Conservation (phyloP, 2,329 filamentous ascomycete genomes). For the Thielaviopsis euricoi region DNA sequence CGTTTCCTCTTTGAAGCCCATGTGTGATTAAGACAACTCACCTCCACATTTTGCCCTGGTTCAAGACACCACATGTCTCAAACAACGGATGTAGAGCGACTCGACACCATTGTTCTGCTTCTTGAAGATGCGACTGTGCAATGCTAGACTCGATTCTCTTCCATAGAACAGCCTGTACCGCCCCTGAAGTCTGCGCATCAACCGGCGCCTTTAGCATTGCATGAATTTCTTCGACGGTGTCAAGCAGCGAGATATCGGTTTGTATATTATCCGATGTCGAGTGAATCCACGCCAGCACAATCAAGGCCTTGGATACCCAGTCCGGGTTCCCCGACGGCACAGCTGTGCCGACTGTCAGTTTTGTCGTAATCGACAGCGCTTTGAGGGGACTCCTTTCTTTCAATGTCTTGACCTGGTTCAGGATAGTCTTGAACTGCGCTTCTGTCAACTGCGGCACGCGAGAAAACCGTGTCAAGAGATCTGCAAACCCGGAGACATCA, state of each 20-base stretch:
- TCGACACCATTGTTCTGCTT: slow-evolving; percentile 54
- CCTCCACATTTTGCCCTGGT: slow-evolving; percentile 53
- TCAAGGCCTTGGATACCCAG: slow-evolving; percentile 53
- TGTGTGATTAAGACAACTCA: slow-evolving; percentile 17
- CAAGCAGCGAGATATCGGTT: slow-evolving; percentile 7
- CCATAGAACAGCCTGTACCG: slow-evolving; percentile 64
- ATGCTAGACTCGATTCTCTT: slow-evolving; percentile 51
- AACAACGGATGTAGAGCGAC: slow-evolving; percentile 54
- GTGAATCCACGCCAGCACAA: slow-evolving; percentile 52
- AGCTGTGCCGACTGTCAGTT: slow-evolving; percentile 44
- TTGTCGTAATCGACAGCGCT: slow-evolving; percentile 38
- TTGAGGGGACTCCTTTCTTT: slow-evolving; percentile 34
- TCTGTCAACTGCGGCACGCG: slow-evolving; percentile 42
- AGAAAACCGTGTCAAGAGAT: slow-evolving; percentile 45
- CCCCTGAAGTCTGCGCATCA: slow-evolving; percentile 43
- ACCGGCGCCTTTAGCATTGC: slow-evolving; percentile 31
- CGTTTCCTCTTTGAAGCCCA: no score
- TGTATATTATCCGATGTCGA: slow-evolving; percentile 22
- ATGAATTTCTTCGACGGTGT: slow-evolving; percentile 21
- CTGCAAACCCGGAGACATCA: slow-evolving; percentile 30
- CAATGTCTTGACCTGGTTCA: slow-evolving; percentile 52
- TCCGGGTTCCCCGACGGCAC: slow-evolving; percentile 28
- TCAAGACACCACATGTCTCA: slow-evolving; percentile 43
- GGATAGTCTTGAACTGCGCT: slow-evolving; percentile 45
- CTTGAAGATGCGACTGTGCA: slow-evolving; percentile 31